Conservation (phyloP, 2,329 filamentous ascomycete genomes). For the Ilyonectria robusta region DNA sequence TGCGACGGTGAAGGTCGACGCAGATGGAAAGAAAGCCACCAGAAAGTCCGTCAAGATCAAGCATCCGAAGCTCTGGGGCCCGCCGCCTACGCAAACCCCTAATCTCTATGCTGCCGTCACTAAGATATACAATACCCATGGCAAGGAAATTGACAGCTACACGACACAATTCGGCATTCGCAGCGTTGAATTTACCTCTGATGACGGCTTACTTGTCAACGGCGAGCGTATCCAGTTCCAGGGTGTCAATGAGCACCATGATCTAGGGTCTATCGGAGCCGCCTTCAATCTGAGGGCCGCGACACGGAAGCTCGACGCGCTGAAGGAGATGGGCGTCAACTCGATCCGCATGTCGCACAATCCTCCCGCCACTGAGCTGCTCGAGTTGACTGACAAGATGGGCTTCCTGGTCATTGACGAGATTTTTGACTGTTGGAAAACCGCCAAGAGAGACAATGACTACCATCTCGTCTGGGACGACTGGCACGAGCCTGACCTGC, state of each 20-base stretch:
- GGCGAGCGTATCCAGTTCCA: slow-evolving; percentile 59
- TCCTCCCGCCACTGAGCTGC: slow-evolving; percentile 64
- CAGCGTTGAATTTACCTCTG: slow-evolving; percentile 55
- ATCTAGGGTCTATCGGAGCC: slow-evolving; percentile 63
- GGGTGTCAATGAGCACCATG: slow-evolving; percentile 66
- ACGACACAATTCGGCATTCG: slow-evolving; percentile 67
- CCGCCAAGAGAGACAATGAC: slow-evolving; percentile 61
- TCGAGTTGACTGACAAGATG: slow-evolving; percentile 64
- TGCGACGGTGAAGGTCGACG: slow-evolving; percentile 33
- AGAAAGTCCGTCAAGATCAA: slow-evolving; percentile 49
- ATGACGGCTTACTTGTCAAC: slow-evolving; percentile 63
- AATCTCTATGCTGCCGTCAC: slow-evolving; percentile 65
- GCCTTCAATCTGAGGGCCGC: slow-evolving; percentile 66
- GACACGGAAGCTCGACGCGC: slow-evolving; percentile 62
- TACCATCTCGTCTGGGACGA: slow-evolving; percentile 66
- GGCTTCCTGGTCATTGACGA: slow-evolving; percentile 68
- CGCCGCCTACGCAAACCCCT: slow-evolving; percentile 59
- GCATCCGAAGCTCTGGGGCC: slow-evolving; percentile 64
- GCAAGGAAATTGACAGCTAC: slow-evolving; percentile 58
- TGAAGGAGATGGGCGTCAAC: slow-evolving; percentile 65
- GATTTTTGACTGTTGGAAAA: slow-evolving; percentile 66
- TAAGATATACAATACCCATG: slow-evolving; percentile 46
- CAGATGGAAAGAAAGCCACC: slow-evolving; percentile 48
- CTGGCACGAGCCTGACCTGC: slow-evolving; percentile 68
- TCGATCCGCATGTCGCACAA: slow-evolving; percentile 67